phyloP scores from a whole-genome alignment of 108 stramenopile species.

The Thalassiosira profunda region DNA sequence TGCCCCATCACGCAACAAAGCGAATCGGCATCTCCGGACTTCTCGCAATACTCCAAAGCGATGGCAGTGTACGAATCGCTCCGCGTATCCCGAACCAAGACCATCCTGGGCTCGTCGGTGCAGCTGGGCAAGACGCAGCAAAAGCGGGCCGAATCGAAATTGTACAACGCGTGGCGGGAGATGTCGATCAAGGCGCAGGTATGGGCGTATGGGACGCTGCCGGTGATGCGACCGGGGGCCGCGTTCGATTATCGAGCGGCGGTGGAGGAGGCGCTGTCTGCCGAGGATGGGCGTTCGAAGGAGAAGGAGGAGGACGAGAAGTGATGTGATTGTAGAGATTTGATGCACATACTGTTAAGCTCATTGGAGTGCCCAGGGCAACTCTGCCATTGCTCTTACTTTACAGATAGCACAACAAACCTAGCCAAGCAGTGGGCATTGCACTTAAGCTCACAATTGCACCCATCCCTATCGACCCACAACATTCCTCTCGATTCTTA shows the following conservation, averaged over 20 bases:
- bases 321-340: no score
- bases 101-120: conserved; percentile 46
- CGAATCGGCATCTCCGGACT: conserved; percentile 9
- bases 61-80: conserved; percentile 56
- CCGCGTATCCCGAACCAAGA: conserved; percentile 51
- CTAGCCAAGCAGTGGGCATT: no score
- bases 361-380: no score
- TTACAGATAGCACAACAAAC: no score
- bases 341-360: no score
- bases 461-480: no score
- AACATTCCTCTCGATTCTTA: no score
- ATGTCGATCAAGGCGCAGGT: conserved; percentile 60
- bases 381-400: no score
- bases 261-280: conserved; percentile 49
- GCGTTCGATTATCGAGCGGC: conserved; percentile 55
- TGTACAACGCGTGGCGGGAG: conserved; percentile 63
- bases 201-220: conserved; percentile 65
- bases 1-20: no score
- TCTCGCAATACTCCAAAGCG: conserved; percentile 39
- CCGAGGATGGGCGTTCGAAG: no score
- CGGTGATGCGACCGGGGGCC: conserved; percentile 57
- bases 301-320: no score
- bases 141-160: conserved; percentile 50
- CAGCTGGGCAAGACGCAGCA: conserved; percentile 61
- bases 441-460: no score